A percentile compares a stretch with the other conserved stretches of the same genome.
Conservation (phyloP, 1,284 basidiomycete species). For the Tremellales sp. region DNA sequence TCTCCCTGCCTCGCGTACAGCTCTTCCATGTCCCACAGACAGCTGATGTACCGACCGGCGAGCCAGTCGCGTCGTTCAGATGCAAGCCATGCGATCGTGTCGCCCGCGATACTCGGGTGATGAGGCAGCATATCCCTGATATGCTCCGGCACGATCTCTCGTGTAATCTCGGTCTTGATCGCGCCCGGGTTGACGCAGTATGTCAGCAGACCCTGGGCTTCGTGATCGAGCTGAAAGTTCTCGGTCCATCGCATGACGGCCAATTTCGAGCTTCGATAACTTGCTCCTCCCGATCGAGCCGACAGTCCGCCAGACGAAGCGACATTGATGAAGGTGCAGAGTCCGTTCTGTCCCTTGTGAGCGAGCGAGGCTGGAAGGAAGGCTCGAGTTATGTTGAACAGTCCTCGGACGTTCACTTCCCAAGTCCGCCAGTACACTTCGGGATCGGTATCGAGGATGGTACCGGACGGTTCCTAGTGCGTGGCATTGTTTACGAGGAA, state of each 20-base stretch:
- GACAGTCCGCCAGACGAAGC: slow-evolving; percentile 6
- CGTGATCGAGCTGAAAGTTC: slow-evolving; percentile 4
- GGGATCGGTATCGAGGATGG: slow-evolving; percentile 8
- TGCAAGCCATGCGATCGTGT: slow-evolving; percentile 6
- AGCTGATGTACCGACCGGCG: slow-evolving; percentile 10
- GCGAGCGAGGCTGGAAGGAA: neutral
- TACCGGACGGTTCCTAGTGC: slow-evolving; percentile 4
- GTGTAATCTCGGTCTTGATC: slow-evolving; percentile 10
- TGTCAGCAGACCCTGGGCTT: slow-evolving; percentile 1
- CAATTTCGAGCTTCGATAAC: slow-evolving; percentile 8
- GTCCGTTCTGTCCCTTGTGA: neutral
- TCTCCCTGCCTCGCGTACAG: neutral
- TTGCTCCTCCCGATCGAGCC: slow-evolving; percentile 1
- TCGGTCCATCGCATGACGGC: slow-evolving; percentile 9
- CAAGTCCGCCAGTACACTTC: slow-evolving; percentile 9
- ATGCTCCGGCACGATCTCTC: slow-evolving; percentile 2
- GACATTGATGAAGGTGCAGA: slow-evolving; percentile 10
- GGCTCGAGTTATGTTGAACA: slow-evolving; percentile 7
- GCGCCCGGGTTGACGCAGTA: slow-evolving; percentile 14
- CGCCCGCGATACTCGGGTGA: slow-evolving; percentile 4
- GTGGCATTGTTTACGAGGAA: slow-evolving; percentile 8
- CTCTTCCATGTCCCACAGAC: slow-evolving; percentile 9
- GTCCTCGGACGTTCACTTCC: slow-evolving; percentile 8
- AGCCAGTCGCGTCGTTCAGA: slow-evolving; percentile 7
- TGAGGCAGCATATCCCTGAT: slow-evolving; percentile 7